phyloP scores from a whole-genome alignment of 116 monocot species.

The Papilionanthe hybrid region DNA sequence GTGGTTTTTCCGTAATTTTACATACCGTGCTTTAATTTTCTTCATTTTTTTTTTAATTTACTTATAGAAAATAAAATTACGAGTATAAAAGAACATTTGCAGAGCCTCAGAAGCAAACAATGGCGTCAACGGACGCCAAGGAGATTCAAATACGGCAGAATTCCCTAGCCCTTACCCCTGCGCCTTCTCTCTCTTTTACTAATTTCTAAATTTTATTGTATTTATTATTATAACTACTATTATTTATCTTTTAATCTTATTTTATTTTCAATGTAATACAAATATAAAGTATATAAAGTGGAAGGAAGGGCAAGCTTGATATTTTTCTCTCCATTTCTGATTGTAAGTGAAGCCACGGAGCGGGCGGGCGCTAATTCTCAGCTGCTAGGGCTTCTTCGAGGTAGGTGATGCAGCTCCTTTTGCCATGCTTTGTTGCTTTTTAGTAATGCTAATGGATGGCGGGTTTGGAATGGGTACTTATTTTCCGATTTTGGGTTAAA shows the following conservation, averaged over 20 bases:
- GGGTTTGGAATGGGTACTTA: not conserved
- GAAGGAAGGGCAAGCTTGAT: not conserved
- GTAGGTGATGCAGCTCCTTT: not conserved
- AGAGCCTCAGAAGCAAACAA: too few species aligned
- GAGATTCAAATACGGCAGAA: slow-evolving; percentile 5
- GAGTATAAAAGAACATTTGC: not conserved
- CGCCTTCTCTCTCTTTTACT: not conserved
- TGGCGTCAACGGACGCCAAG: slow-evolving; percentile 12
- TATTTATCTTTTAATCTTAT: not conserved
- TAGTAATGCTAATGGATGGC: not conserved
- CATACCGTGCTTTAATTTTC: not conserved
- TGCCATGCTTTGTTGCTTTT: not conserved
- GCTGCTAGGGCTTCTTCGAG: slow-evolving; percentile 5
- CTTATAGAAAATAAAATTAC: not conserved
- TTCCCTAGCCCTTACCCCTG: not conserved
- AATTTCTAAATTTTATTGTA: not conserved
- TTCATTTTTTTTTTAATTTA: not conserved
- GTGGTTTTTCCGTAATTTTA: not conserved
- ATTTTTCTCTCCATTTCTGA: not conserved
- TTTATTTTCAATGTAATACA: not conserved
- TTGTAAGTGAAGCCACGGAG: too few species aligned
- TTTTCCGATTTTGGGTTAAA: not conserved
- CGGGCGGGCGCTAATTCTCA: not conserved
- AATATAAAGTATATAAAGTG: not conserved
- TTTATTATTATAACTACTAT: slow-evolving; percentile 1